Evolutionary conservation across 2,329 filamentous ascomycete genomes (phyloP).

Genomic region (Alternaria brassicae): DNA sequence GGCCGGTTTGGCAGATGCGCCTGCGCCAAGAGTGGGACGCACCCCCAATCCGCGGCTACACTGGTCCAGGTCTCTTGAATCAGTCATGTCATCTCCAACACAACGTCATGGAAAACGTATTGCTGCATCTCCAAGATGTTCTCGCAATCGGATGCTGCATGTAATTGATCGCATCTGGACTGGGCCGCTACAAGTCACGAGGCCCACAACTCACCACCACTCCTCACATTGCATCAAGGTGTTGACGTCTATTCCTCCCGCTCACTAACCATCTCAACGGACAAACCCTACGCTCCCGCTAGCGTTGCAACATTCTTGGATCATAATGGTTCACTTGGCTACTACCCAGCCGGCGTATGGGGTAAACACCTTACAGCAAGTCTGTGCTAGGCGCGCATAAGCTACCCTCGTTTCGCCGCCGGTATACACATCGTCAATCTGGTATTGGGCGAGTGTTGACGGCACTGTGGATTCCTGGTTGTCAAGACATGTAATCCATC

Average conservation of each 20-base stretch:
- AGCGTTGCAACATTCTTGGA: background rate
- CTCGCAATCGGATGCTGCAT: background rate
- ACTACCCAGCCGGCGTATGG: background rate
- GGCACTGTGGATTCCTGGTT: background rate
- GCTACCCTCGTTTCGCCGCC: background rate
- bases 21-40: too few relatives aligned
- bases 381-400: accelerated
- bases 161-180: background rate
- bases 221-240: background rate
- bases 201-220: background rate
- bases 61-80: background rate
- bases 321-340: background rate
- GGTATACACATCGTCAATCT: background rate
- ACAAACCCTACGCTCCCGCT: background rate
- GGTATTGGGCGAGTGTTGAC: background rate
- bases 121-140: background rate
- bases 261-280: background rate
- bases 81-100: background rate
- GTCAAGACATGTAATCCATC: too few relatives aligned
- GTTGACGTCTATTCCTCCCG: background rate
- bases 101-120: background rate
- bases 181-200: background rate
- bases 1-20: too few relatives aligned
- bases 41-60: background rate
- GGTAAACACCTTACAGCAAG: background rate